These are phyloP conservation scores for Talaromyces pinophilus DNA, from an alignment of 2,329 filamentous ascomycete species.

Conservation along the genomic window DNA sequence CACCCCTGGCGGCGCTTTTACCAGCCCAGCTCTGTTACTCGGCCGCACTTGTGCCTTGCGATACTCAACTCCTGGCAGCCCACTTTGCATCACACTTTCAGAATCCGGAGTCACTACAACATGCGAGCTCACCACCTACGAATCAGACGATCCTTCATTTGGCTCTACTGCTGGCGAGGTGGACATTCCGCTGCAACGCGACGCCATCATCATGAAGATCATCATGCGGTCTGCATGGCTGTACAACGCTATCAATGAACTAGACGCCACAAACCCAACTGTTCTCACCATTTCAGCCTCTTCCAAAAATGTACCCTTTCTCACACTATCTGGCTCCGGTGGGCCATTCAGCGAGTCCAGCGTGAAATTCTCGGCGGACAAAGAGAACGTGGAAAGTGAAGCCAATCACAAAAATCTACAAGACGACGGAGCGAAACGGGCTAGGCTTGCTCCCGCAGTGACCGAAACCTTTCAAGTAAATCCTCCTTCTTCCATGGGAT, in stretches of 20 bases:
- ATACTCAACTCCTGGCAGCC: constrained; percentile 72
- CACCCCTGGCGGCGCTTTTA: constrained; percentile 70
- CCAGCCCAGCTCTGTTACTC: constrained; percentile 77
- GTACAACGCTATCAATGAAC: constrained; percentile 54
- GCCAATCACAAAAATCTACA: constrained; percentile 37
- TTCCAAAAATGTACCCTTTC: constrained; percentile 62
- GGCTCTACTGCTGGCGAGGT: constrained; percentile 32
- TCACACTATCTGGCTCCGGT: constrained; percentile 70
- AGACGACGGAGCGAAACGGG: constrained; percentile 38
- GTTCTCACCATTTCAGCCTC: constrained; percentile 69
- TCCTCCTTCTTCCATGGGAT: constrained; percentile 57
- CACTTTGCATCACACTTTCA: constrained; percentile 81
- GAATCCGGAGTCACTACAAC: constrained; percentile 86
- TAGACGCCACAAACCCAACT: constrained; percentile 68
- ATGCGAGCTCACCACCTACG: constrained; percentile 86
- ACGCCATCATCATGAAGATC: constrained; percentile 81
- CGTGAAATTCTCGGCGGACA: constrained; percentile 60
- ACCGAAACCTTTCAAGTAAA: constrained; percentile 57
- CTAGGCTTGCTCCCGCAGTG: constrained; percentile 45
- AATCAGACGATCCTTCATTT: constrained; percentile 69
- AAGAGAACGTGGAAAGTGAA: constrained; percentile 33
- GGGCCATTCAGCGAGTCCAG: constrained; percentile 60
- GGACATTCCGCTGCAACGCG: constrained; percentile 79
- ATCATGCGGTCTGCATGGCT: constrained; percentile 73
- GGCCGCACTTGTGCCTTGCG: constrained; percentile 81